These are phyloP conservation scores for Penicillium sp. DNA, from an alignment of 2,329 filamentous ascomycete species.

Conservation along the genomic window DNA sequence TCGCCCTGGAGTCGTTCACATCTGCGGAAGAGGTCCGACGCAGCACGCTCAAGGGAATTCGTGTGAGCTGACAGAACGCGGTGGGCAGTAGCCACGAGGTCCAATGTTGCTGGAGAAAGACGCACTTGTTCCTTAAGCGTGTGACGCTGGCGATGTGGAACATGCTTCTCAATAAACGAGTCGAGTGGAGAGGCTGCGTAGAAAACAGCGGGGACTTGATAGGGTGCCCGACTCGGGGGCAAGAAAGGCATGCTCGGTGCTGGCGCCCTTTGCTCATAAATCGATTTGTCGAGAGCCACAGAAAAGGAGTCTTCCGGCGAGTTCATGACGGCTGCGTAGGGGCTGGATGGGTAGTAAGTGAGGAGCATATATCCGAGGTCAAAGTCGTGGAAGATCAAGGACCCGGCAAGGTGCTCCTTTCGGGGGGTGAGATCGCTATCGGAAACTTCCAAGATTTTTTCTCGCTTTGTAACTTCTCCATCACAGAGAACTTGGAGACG, in stretches of 20 bases:
- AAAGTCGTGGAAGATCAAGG: conserved; percentile 57
- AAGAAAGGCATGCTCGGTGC: conserved; percentile 25
- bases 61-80: conserved; percentile 50
- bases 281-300: conserved; percentile 26
- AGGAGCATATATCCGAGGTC: conserved; percentile 61
- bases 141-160: conserved; percentile 45
- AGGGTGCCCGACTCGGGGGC: conserved; percentile 43
- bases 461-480: conserved; percentile 50
- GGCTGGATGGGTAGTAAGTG: conserved; percentile 49
- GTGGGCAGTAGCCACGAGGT: conserved; percentile 50
- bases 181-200: conserved; percentile 42
- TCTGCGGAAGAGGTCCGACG: conserved; percentile 54
- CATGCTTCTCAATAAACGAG: conserved; percentile 44
- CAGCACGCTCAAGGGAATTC: conserved; percentile 47
- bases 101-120: conserved; percentile 50
- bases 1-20: conserved; percentile 51
- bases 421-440: conserved; percentile 28
- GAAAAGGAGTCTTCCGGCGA: conserved; percentile 41
- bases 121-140: conserved; percentile 48
- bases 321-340: conserved; percentile 56
- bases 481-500: conserved; percentile 59
- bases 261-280: conserved; percentile 27
- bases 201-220: conserved; percentile 44
- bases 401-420: conserved; percentile 45
- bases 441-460: conserved; percentile 48